phyloP scores from a whole-genome alignment of 495 filamentous ascomycete genomes.

The Podospora fimiseda region DNA sequence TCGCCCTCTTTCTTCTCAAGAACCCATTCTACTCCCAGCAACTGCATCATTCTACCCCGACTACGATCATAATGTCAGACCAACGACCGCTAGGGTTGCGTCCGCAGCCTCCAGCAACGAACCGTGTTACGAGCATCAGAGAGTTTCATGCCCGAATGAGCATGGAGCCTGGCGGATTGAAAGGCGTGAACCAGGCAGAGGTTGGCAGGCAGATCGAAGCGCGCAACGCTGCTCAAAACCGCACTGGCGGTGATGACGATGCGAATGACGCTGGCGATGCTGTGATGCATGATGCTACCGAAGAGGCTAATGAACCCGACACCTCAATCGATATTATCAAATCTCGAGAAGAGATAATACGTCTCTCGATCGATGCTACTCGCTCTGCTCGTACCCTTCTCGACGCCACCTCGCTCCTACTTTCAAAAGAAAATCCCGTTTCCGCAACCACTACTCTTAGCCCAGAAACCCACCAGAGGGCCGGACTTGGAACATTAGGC shows the following conservation, averaged over 20 bases:
- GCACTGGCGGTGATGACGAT: slow-evolving; percentile 12
- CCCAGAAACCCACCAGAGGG: slow-evolving; percentile 55
- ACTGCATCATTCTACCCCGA: no score
- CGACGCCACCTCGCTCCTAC: slow-evolving; percentile 77
- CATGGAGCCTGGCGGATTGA: slow-evolving; percentile 66
- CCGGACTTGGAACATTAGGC: slow-evolving; percentile 72
- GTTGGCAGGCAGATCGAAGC: slow-evolving; percentile 55
- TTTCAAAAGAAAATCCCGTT: slow-evolving; percentile 68
- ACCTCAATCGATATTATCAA: slow-evolving; percentile 35
- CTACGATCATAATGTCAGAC: slow-evolving; percentile 34
- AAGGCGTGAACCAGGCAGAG: slow-evolving; percentile 56
- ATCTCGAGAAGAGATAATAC: slow-evolving; percentile 49
- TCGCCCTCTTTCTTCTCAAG: no score
- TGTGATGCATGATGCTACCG: slow-evolving; percentile 27
- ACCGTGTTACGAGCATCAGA: slow-evolving; percentile 55
- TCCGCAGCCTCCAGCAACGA: slow-evolving; percentile 48
- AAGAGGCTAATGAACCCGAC: slow-evolving; percentile 29
- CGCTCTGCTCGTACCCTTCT: slow-evolving; percentile 31
- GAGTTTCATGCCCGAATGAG: slow-evolving; percentile 71
- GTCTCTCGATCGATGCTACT: slow-evolving; percentile 41
- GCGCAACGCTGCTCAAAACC: slow-evolving; percentile 24
- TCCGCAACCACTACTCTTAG: slow-evolving; percentile 65
- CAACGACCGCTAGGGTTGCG: slow-evolving; percentile 61
- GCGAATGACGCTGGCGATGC: slow-evolving; percentile 12
- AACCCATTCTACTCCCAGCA: no score